Conservation (phyloP, 805 yeast genomes). For the Candida insectalens region DNA sequence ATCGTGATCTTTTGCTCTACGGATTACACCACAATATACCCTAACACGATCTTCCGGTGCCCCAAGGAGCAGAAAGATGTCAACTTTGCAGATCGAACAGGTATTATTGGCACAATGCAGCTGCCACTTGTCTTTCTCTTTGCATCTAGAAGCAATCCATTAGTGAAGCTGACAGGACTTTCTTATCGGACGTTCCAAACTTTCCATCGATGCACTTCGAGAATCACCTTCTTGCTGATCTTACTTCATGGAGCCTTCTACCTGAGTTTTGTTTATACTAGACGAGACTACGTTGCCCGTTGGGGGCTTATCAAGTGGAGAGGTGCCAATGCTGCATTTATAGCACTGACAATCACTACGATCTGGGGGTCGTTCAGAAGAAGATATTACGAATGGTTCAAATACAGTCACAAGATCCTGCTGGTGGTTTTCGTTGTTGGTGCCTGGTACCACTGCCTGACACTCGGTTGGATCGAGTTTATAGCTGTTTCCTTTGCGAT, state of each 20-base stretch:
- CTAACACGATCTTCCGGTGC: constrained; percentile 24
- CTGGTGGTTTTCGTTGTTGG: constrained; percentile 33
- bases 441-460: constrained; percentile 36
- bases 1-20: constrained; percentile 20
- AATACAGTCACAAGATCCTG: constrained; percentile 32
- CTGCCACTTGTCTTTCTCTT: constrained; percentile 26
- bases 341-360: constrained; percentile 19
- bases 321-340: constrained; percentile 31
- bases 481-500: constrained; percentile 46
- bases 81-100: constrained; percentile 34
- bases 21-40: constrained; percentile 17
- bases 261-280: constrained; percentile 24
- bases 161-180: constrained; percentile 23
- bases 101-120: constrained; percentile 32
- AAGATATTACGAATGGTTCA: constrained; percentile 35
- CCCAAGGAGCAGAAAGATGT: constrained; percentile 20
- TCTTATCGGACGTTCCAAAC: constrained; percentile 27
- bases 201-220: constrained; percentile 31
- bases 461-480: constrained; percentile 42
- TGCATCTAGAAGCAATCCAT: constrained; percentile 26
- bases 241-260: constrained; percentile 30
- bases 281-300: constrained; percentile 26
- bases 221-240: constrained; percentile 28
- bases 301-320: constrained; percentile 33
- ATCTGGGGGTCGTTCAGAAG: constrained; percentile 26